Base-by-base conservation (phyloP, 192 early-diverging fungal genomes). In the Dispira simplex region DNA sequence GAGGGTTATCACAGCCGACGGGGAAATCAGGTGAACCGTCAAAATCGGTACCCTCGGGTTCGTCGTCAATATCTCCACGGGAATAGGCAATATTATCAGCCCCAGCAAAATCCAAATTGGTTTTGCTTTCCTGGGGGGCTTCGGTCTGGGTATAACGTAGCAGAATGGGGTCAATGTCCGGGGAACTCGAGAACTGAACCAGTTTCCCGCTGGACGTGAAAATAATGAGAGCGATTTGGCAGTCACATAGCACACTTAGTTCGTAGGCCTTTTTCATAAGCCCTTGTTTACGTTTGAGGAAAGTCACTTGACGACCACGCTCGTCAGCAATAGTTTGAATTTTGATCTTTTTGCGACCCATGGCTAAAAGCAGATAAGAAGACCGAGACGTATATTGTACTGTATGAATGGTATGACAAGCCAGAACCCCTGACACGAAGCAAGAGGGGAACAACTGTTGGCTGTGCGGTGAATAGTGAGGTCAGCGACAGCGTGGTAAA, bases 191-290 rank as follows among this genome's bases (percentile, higher is more conserved):
- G 71, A 92, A 98, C 72, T 96, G 91, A 45, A 93, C 87, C 11
- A 98, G 76, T 69, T 96, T 96, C 75, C 91, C 88, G 65, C 89
- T 90, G 21, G 80, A 85, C 73, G 87, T 93, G 77, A 97, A 95
- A 68, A 97, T 93, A 55, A 97, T 87, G 13, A 97, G 78, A 8
- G 88, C 93, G 43, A 97, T 91, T 70, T 97, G 90, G 78, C 91
- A 92, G 71, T 90, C 90, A 79, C 95, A 97, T 10, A 97, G 76
- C 3, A 96, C 90, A 62, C 83, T 86, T 26, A 97, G 82, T 70
- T 97, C 95, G 74, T 92, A 91, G 0, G 95, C 93, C 74, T 97
- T 97, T 73, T 97, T 97, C 83, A 96, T 89, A 63, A 97, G 77
- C 13, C 95, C 95, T 32, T 83, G 84, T 71, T 95, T 94, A 65